phyloP scores from a whole-genome alignment of 805 yeast genomes.

The Candida nonsorbophila region DNA sequence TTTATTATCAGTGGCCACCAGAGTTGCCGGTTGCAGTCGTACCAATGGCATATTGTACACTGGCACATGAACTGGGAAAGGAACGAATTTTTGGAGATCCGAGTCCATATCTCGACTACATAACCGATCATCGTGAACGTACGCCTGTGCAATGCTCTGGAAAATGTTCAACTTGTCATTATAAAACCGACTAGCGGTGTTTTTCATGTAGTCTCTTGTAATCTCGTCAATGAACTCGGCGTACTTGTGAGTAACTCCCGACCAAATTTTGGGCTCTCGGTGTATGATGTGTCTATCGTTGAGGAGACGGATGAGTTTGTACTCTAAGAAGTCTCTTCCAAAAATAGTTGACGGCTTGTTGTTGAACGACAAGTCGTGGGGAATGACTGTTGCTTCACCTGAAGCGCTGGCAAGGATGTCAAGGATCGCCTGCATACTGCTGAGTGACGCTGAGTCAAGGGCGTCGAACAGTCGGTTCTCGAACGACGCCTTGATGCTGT shows the following conservation, averaged over 20 bases:
- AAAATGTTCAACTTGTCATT: conserved; percentile 1
- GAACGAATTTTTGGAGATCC: too few species aligned
- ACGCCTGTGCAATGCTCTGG: too few species aligned
- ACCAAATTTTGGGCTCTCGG: conserved; percentile 6
- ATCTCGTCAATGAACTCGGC: conserved; percentile 4
- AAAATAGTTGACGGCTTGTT: background rate
- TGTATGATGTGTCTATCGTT: conserved; percentile 9
- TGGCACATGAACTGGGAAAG: too few species aligned
- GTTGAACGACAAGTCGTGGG: background rate
- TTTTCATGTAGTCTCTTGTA: conserved; percentile 4
- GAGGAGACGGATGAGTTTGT: conserved; percentile 7
- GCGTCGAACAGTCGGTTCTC: conserved; percentile 8
- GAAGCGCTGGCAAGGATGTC: conserved; percentile 8
- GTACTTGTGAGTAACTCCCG: conserved; percentile 4
- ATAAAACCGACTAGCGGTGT: too few species aligned
- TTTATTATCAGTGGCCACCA: conserved; percentile 2
- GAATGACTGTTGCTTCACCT: conserved; percentile 1
- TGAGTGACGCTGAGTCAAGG: conserved; percentile 7
- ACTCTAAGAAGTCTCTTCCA: conserved; percentile 12
- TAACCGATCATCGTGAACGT: too few species aligned
- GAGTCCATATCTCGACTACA: too few species aligned
- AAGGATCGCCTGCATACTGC: conserved; percentile 12
- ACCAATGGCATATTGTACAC: too few species aligned
- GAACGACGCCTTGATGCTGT: too few species aligned
- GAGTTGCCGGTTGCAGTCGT: too few species aligned